These are phyloP conservation scores for Chrysosporium queenslandicum DNA, from an alignment of 2,329 filamentous ascomycete genomes.

Conservation along the genomic window DNA sequence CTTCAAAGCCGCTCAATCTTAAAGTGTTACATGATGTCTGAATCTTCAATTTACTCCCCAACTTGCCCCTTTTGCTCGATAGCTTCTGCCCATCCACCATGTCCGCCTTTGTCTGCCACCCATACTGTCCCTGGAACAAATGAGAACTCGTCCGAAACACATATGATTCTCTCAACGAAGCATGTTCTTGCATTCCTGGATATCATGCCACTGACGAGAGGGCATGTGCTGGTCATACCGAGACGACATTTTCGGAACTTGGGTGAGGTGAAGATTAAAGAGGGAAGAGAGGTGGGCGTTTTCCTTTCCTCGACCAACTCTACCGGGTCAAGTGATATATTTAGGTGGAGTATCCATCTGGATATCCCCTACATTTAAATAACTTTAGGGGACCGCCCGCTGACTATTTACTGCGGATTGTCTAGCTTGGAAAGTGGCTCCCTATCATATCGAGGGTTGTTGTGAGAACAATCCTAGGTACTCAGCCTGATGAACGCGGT, in stretches of 20 bases:
- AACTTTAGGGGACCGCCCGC: neutral
- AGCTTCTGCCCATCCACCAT: constrained; percentile 41
- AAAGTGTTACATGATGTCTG: neutral
- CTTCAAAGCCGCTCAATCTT: neutral
- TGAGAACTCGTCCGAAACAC: constrained; percentile 17
- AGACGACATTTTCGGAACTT: constrained; percentile 69
- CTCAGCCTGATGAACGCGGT: constrained; percentile 39
- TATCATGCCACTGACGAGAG: constrained; percentile 74
- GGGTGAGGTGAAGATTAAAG: constrained; percentile 54
- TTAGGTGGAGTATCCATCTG: too few relatives aligned
- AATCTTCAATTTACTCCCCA: constrained; percentile 3
- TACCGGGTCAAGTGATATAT: too few relatives aligned
- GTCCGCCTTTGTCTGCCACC: constrained; percentile 21
- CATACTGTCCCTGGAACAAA: constrained; percentile 22
- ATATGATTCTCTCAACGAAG: constrained; percentile 66
- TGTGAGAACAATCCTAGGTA: constrained; percentile 54
- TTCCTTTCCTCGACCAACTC: too few relatives aligned
- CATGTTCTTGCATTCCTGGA: constrained; percentile 80
- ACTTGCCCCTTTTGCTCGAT: constrained; percentile 52
- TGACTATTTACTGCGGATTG: neutral
- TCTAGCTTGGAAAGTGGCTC: constrained; percentile 38
- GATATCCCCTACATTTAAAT: constrained; percentile 19
- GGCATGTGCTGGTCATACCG: constrained; percentile 75
- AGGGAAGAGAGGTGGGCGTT: constrained; percentile 57
- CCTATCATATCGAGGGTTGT: constrained; percentile 56